Evolutionary conservation across 176 grass and related monocot genomes (phyloP).

Genomic region (Aegilops tauschii): DNA sequence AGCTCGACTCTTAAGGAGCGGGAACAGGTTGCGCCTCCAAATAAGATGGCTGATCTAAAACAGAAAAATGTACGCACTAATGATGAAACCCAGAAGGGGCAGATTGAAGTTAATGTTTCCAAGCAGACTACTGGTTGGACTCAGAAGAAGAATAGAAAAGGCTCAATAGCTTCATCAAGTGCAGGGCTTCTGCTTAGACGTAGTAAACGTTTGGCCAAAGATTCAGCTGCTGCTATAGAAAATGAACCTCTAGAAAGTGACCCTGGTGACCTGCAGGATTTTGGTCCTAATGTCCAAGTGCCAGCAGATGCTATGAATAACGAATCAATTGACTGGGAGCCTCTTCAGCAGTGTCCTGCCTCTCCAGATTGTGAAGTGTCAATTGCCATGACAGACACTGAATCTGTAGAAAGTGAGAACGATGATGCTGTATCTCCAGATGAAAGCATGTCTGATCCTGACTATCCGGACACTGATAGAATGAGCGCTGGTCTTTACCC

Average conservation of each 20-base stretch:
- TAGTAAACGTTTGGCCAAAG: slow-evolving; percentile 32
- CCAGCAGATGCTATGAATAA: not conserved
- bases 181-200: slow-evolving; percentile 19
- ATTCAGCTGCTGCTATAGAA: slow-evolving; percentile 5
- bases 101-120: not conserved
- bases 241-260: slow-evolving; percentile 13
- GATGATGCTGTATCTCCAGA: slow-evolving; percentile 4
- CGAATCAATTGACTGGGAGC: not conserved
- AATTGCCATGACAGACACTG: not conserved
- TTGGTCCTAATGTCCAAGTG: slow-evolving; percentile 3
- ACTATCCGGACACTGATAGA: slow-evolving; percentile 8
- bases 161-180: slow-evolving; percentile 1
- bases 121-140: not conserved
- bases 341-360: slow-evolving; percentile 1
- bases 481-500: not conserved
- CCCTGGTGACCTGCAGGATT: slow-evolving; percentile 9
- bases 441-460: not conserved
- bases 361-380: slow-evolving; percentile 19
- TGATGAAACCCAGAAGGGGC: slow-evolving; percentile 2
- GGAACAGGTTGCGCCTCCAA: not conserved
- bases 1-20: not conserved
- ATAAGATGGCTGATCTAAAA: not conserved
- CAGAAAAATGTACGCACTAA: not conserved
- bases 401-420: not conserved
- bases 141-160: slow-evolving; percentile 10